Evolutionary conservation across 495 filamentous ascomycete species (phyloP).

Genomic region (Aspergillus mulundensis): DNA sequence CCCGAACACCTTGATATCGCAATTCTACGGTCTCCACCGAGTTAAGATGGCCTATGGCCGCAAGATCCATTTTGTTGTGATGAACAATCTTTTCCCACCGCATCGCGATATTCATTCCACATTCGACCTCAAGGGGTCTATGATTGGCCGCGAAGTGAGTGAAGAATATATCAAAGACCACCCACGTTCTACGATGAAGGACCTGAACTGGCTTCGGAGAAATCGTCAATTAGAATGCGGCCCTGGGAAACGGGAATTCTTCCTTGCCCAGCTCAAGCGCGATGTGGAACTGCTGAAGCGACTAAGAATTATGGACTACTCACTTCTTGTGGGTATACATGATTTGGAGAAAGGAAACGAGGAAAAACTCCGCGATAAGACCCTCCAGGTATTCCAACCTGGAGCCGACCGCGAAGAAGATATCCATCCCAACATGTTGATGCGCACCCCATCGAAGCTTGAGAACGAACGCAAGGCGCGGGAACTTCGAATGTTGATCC

Average conservation of each 20-base stretch:
- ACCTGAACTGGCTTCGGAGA: conserved; percentile 92
- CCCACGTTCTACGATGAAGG: conserved; percentile 90
- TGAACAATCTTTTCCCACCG: conserved; percentile 99
- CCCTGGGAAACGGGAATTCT: conserved; percentile 75
- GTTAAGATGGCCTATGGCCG: conserved; percentile 98
- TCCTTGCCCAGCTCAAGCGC: conserved; percentile 80
- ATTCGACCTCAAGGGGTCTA: conserved; percentile 97
- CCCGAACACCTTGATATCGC: conserved; percentile 92
- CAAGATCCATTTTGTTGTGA: conserved; percentile 99
- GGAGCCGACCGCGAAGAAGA: conserved; percentile 65
- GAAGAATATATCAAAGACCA: conserved; percentile 86
- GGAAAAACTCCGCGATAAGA: conserved; percentile 93
- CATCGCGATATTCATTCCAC: conserved; percentile 97
- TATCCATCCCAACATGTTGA: conserved; percentile 58
- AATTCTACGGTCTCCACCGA: conserved; percentile 96
- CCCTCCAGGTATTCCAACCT: conserved; percentile 90
- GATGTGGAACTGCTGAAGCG: conserved; percentile 83
- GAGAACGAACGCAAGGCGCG: conserved; percentile 89
- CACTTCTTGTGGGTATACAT: conserved; percentile 89
- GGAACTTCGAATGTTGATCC: conserved; percentile 87
- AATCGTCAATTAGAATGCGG: conserved; percentile 83
- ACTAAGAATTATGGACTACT: conserved; percentile 98
- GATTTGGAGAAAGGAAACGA: conserved; percentile 86
- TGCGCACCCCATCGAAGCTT: conserved; percentile 89
- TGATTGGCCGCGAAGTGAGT: conserved; percentile 82